Evolutionary conservation across 345 rosid genomes (phyloP).

Genomic region (Theobroma cacao): DNA sequence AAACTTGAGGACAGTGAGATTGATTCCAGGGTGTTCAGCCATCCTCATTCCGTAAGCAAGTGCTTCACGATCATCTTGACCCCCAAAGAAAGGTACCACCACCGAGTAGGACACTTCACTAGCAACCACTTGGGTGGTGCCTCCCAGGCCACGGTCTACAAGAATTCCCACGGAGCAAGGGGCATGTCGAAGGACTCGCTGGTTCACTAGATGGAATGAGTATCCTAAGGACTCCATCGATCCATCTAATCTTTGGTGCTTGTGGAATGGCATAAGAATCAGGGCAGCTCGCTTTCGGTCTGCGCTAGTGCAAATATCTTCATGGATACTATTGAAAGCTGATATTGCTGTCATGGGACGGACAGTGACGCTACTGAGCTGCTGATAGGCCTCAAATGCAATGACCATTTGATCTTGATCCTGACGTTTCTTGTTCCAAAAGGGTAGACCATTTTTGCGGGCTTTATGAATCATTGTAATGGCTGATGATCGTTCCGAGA

Average conservation of each 20-base stretch:
- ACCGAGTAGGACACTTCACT: slow-evolving; percentile 55
- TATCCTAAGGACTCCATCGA: slow-evolving; percentile 61
- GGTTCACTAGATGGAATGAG: slow-evolving; percentile 43
- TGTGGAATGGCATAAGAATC: slow-evolving; percentile 68
- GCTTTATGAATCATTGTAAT: slow-evolving; percentile 82
- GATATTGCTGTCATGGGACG: slow-evolving; percentile 87
- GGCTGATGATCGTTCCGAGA: slow-evolving; percentile 70
- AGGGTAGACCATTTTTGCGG: slow-evolving; percentile 61
- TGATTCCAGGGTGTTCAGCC: slow-evolving; percentile 64
- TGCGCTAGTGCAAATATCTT: slow-evolving; percentile 63
- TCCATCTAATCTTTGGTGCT: slow-evolving; percentile 60
- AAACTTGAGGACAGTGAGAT: slow-evolving; percentile 37
- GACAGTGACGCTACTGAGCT: slow-evolving; percentile 57
- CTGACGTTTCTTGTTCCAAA: slow-evolving; percentile 52
- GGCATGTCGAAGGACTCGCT: slow-evolving; percentile 42
- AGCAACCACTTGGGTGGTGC: slow-evolving; percentile 55
- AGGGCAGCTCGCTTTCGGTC: slow-evolving; percentile 53
- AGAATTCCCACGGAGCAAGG: slow-evolving; percentile 77
- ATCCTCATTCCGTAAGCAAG: slow-evolving; percentile 48
- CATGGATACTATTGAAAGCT: slow-evolving; percentile 47
- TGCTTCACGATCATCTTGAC: slow-evolving; percentile 58
- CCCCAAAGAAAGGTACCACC: slow-evolving; percentile 49
- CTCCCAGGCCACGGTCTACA: slow-evolving; percentile 77
- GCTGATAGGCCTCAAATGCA: slow-evolving; percentile 67
- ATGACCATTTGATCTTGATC: slow-evolving; percentile 53